Conservation (phyloP, 2,329 filamentous ascomycete species). For the Pseudocercospora musae region DNA sequence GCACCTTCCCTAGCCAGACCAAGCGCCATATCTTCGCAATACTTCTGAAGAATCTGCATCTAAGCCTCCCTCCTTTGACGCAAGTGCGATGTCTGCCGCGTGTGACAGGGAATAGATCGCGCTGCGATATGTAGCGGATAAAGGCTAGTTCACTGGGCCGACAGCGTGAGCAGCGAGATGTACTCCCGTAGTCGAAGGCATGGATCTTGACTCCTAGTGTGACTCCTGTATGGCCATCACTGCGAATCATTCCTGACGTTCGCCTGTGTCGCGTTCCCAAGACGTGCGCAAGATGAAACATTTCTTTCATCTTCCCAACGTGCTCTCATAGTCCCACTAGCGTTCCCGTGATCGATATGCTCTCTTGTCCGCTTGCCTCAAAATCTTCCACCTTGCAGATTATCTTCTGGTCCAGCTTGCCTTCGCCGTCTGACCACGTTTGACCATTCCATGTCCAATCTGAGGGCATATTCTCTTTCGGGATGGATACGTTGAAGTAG, state of each 20-base stretch:
- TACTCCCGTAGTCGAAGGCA: background rate
- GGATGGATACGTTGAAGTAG: conserved; percentile 86
- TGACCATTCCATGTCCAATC: conserved; percentile 70
- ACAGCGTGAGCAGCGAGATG: background rate
- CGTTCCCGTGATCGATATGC: conserved; percentile 21
- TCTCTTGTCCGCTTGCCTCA: conserved; percentile 56
- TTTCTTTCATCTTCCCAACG: background rate
- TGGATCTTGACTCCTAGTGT: background rate
- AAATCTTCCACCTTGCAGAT: conserved; percentile 80
- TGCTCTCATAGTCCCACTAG: conserved; percentile 13
- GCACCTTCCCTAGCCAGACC: background rate
- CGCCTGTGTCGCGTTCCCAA: background rate
- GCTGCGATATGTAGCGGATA: too few species aligned
- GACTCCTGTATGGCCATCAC: background rate
- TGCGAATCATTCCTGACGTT: too few species aligned
- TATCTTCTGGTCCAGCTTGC: conserved; percentile 67
- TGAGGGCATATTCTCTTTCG: conserved; percentile 68
- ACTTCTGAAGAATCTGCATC: background rate
- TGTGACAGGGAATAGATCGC: too few species aligned
- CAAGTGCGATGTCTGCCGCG: too few species aligned
- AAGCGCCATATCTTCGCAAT: background rate
- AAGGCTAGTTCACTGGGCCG: background rate
- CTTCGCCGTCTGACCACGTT: conserved; percentile 71
- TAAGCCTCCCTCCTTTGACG: background rate
- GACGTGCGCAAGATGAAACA: background rate